Conservation (phyloP, 345 rosid species). For the Acer saccharum region DNA sequence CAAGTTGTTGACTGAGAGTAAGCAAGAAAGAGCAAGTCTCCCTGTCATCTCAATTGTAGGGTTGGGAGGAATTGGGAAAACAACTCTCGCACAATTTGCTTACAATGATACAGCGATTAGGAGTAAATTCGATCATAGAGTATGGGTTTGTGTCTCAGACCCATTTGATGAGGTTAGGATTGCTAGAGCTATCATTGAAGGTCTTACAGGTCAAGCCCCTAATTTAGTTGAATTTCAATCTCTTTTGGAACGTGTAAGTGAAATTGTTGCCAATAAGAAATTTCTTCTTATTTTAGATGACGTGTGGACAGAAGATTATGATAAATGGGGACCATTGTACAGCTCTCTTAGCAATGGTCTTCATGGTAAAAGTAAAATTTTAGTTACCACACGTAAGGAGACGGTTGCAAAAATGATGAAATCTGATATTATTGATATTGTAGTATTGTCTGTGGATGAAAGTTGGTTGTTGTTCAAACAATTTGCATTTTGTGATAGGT, state of each 20-base stretch:
- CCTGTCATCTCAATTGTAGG: not conserved
- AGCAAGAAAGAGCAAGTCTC: too few relatives aligned
- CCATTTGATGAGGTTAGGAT: conserved; percentile 4
- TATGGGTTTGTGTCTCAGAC: conserved; percentile 9
- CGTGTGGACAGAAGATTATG: conserved; percentile 20
- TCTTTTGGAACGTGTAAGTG: not conserved
- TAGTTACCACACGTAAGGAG: conserved; percentile 20
- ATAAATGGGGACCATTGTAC: conserved; percentile 13
- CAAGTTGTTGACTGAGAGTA: too few relatives aligned
- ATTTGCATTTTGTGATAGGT: not conserved
- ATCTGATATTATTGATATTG: not conserved
- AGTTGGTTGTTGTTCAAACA: conserved; percentile 1
- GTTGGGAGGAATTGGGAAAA: not conserved
- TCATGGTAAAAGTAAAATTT: conserved; percentile 10
- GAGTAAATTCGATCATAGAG: not conserved
- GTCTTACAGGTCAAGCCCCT: not conserved
- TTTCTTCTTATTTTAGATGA: conserved; percentile 30
- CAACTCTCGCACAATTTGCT: not conserved
- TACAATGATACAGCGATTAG: not conserved
- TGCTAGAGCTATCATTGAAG: conserved; percentile 21
- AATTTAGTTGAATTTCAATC: not conserved
- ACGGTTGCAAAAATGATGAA: not conserved
- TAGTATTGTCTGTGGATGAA: not conserved
- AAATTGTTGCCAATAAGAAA: not conserved
- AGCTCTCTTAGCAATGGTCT: not conserved